Percentiles rank a stretch among this genome's conserved stretches.
Evolutionary conservation across 2,329 filamentous ascomycete genomes (phyloP).

Genomic region (Xylariomycetidae sp.): DNA sequence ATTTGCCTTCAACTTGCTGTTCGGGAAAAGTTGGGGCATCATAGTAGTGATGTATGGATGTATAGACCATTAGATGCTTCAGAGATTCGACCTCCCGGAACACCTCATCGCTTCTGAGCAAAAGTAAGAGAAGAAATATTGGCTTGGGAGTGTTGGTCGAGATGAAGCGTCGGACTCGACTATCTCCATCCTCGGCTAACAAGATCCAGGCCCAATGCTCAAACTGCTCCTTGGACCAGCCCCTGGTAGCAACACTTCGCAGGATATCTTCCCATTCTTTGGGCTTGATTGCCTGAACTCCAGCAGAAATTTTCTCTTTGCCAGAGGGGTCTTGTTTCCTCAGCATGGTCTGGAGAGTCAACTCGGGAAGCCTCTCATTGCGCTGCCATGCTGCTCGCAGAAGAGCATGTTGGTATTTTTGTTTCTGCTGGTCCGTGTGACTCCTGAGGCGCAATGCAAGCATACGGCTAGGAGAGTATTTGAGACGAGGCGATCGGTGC

Average conservation of each 20-base stretch:
- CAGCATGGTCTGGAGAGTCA: conserved; percentile 22
- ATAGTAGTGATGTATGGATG: conserved; percentile 15
- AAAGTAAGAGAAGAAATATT: conserved; percentile 33
- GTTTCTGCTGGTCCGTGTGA: conserved; percentile 13
- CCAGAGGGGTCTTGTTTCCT: conserved; percentile 14
- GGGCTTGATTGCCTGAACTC: conserved; percentile 12
- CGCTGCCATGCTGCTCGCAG: conserved; percentile 10
- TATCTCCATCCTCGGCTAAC: conserved; percentile 28
- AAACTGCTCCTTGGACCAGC: conserved; percentile 29
- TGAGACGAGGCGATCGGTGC: conserved; percentile 12
- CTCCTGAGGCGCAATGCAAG: conserved; percentile 19
- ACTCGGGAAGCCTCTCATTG: conserved; percentile 23
- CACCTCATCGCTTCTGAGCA: conserved; percentile 30
- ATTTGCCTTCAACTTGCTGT: conserved; percentile 9
- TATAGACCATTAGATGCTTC: conserved; percentile 28
- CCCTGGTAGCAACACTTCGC: conserved; percentile 25
- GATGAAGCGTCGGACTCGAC: conserved; percentile 31
- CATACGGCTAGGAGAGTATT: conserved; percentile 18
- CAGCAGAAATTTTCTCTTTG: conserved; percentile 11
- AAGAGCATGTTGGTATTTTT: conserved; percentile 11
- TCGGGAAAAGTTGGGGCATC: neutral
- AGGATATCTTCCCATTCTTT: conserved; percentile 27
- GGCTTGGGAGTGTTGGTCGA: conserved; percentile 30
- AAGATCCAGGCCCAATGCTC: conserved; percentile 40
- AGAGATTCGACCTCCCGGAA: conserved; percentile 28